These are phyloP conservation scores for Paulinella micropora DNA, from an alignment of 78 protist genomes.

Conservation along the genomic window DNA sequence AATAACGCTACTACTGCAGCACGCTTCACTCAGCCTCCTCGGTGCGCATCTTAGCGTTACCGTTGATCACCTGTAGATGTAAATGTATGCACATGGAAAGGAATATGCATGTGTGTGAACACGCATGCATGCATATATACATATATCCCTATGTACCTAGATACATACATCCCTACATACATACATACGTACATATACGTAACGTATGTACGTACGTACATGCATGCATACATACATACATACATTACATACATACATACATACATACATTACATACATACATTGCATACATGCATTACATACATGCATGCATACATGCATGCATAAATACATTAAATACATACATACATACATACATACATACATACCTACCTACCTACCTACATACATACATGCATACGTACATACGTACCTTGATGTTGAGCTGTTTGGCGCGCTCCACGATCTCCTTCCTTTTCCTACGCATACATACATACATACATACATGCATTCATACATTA, in stretches of 20 bases:
- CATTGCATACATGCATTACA: neutral
- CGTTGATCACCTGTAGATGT: too few species aligned
- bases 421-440: slow-evolving; percentile 81
- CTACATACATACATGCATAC: too few species aligned
- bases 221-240: neutral
- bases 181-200: neutral
- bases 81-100: too few species aligned
- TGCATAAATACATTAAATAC: too few species aligned
- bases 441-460: slow-evolving; percentile 68
- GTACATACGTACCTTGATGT: slow-evolving; percentile 60
- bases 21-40: too few species aligned
- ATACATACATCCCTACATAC: neutral
- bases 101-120: neutral
- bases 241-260: neutral
- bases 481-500: too few species aligned
- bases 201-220: neutral
- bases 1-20: too few species aligned
- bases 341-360: too few species aligned
- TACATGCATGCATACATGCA: too few species aligned
- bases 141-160: neutral
- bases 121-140: neutral
- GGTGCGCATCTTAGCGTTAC: too few species aligned
- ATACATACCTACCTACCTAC: too few species aligned
- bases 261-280: neutral
- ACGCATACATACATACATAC: too few species aligned